Percentiles rank a stretch among this genome's conserved stretches.
Evolutionary conservation across 2,329 filamentous ascomycete genomes (phyloP).

Genomic region (Nemania diffusa): DNA sequence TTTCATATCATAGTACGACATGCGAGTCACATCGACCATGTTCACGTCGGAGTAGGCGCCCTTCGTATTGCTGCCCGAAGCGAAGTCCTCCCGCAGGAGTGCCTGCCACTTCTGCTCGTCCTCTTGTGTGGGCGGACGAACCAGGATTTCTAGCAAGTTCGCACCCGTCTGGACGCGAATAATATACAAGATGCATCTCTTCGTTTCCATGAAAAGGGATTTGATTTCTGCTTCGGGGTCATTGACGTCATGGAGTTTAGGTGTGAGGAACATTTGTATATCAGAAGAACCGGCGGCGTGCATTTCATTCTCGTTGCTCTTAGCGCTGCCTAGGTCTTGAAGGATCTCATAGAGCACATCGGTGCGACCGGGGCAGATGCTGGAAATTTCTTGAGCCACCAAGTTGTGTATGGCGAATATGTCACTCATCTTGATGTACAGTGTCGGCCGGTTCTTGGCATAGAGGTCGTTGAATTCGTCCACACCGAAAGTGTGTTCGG

Average conservation of each 20-base stretch:
- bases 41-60: conserved; percentile 92
- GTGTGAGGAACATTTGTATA: conserved; percentile 89
- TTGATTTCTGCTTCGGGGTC: conserved; percentile 95
- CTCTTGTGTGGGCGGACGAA: conserved; percentile 86
- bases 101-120: conserved; percentile 90
- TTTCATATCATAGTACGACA: conserved; percentile 93
- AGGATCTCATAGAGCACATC: conserved; percentile 92
- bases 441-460: conserved; percentile 91
- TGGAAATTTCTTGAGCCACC: conserved; percentile 79
- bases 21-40: conserved; percentile 87
- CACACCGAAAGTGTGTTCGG: conserved; percentile 94
- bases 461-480: conserved; percentile 99
- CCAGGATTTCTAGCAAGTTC: conserved; percentile 94
- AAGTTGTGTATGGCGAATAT: conserved; percentile 96
- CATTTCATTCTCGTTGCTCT: conserved; percentile 95
- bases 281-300: conserved; percentile 85
- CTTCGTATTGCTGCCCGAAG: conserved; percentile 72
- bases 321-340: conserved; percentile 92
- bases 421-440: conserved; percentile 99
- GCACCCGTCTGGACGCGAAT: conserved; percentile 93
- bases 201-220: conserved; percentile 96
- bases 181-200: conserved; percentile 96
- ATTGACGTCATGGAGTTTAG: conserved; percentile 88
- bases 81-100: conserved; percentile 84
- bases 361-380: conserved; percentile 82